Conservation (phyloP, 371 early-diverging fungal genomes). For the Mucor racemosus region DNA sequence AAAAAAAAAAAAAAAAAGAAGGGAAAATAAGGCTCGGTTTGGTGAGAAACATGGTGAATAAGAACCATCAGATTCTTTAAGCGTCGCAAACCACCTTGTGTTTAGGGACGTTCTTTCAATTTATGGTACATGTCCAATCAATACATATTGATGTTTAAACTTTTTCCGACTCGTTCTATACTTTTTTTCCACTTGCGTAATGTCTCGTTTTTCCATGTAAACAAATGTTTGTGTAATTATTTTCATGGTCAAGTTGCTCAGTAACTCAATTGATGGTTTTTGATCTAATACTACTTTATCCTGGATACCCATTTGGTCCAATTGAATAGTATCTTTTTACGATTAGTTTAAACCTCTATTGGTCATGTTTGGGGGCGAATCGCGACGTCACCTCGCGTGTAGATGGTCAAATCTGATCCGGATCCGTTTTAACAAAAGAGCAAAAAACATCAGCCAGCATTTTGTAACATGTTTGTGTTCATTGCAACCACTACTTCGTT, state of each 20-base stretch:
- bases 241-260: not conserved
- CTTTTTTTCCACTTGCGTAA: not conserved
- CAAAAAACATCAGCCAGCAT: no score
- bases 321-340: not conserved
- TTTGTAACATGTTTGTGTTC: no score
- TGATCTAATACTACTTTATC: not conserved
- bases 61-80: conserved; percentile 7
- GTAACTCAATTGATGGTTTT: not conserved
- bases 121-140: conserved; percentile 25
- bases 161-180: not conserved
- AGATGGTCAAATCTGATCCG: not conserved
- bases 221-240: not conserved
- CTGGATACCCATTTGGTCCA: no score
- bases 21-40: conserved; percentile 22
- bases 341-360: conserved; percentile 2
- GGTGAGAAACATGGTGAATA: conserved; percentile 35
- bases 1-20: conserved; percentile 8
- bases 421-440: not conserved
- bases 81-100: conserved; percentile 8
- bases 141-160: not conserved
- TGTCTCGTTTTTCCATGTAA: conserved; percentile 1
- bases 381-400: conserved; percentile 20
- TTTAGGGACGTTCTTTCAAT: conserved; percentile 34
- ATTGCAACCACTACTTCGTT: not conserved
- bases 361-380: conserved; percentile 16